Evolutionary conservation across 352 stramenopile species (phyloP).

Genomic region (Albugo laibachii): DNA sequence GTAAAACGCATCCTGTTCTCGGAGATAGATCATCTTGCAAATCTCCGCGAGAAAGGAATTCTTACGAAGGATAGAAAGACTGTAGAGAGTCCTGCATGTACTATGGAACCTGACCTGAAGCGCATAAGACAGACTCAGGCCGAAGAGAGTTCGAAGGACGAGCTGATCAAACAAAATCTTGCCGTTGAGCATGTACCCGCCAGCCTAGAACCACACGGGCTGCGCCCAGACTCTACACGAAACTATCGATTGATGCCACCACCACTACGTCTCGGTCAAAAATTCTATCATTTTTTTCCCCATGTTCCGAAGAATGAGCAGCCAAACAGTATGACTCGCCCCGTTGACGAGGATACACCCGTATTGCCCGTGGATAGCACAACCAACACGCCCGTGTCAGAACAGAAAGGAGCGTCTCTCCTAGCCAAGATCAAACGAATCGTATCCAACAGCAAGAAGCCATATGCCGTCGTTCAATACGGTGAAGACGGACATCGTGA

Average conservation of each 20-base stretch:
- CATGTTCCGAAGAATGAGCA: conserved; percentile 3
- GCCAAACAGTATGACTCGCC: too few species aligned
- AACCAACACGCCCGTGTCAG: too few species aligned
- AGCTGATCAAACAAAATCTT: conserved; percentile 5
- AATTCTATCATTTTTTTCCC: conserved; percentile 58
- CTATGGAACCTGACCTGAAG: conserved; percentile 1
- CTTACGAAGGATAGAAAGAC: background rate
- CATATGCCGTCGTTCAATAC: conserved; percentile 45
- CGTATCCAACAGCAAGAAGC: conserved; percentile 50
- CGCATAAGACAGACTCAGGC: background rate
- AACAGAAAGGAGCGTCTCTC: conserved; percentile 14
- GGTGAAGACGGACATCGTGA: conserved; percentile 27
- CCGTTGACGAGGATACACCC: too few species aligned
- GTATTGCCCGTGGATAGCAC: too few species aligned
- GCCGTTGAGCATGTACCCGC: background rate
- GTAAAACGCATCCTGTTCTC: conserved; percentile 54
- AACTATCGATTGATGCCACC: conserved; percentile 24
- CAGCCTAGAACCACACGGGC: conserved; percentile 16
- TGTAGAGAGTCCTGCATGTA: conserved; percentile 1
- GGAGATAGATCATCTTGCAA: conserved; percentile 24
- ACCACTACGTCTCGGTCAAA: conserved; percentile 32
- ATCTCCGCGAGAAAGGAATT: conserved; percentile 29
- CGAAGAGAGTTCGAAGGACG: conserved; percentile 1
- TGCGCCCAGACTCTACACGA: conserved; percentile 32
- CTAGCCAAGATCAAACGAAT: conserved; percentile 55